phyloP scores from a whole-genome alignment of 2,329 filamentous ascomycete species.

The Nemania sp. region DNA sequence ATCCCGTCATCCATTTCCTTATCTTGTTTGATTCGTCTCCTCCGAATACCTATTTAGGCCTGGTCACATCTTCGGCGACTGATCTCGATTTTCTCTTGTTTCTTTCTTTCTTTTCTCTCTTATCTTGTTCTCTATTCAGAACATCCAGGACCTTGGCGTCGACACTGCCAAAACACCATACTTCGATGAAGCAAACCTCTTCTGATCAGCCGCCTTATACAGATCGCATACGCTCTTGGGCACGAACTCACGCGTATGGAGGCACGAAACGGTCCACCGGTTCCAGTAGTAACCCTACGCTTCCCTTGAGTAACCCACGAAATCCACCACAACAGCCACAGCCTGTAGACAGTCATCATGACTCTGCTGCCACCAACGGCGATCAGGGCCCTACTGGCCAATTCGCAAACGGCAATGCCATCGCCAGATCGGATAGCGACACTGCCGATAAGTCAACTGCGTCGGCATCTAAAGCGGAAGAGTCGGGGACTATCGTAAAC shows the following conservation, averaged over 20 bases:
- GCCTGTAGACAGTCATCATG: constrained; percentile 43
- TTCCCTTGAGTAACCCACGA: constrained; percentile 54
- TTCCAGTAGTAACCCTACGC: constrained; percentile 55
- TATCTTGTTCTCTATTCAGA: constrained; percentile 43
- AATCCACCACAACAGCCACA: constrained; percentile 43
- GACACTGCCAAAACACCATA: constrained; percentile 51
- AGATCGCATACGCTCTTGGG: constrained; percentile 69
- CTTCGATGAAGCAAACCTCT: constrained; percentile 72
- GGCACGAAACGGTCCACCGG: constrained; percentile 56
- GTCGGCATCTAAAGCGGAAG: constrained; percentile 62
- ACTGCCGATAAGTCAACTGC: constrained; percentile 52
- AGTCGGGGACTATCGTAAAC: constrained; percentile 69
- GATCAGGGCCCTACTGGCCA: constrained; percentile 43
- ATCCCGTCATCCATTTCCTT: constrained; percentile 32
- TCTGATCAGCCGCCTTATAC: constrained; percentile 62
- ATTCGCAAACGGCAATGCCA: constrained; percentile 43
- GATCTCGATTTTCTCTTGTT: background rate
- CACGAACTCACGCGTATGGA: constrained; percentile 67
- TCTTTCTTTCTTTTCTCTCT: constrained; percentile 29
- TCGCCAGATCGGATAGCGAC: constrained; percentile 46
- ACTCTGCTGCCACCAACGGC: constrained; percentile 40
- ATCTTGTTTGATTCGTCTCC: constrained; percentile 28
- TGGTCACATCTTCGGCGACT: constrained; percentile 15
- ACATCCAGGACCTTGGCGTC: constrained; percentile 50
- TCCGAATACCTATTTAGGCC: constrained; percentile 37